Evolutionary conservation across 1,139 yeast genomes (phyloP), one percentile per base, ranked within the genome.

Genomic region (Geotrichum restrictum): DNA sequence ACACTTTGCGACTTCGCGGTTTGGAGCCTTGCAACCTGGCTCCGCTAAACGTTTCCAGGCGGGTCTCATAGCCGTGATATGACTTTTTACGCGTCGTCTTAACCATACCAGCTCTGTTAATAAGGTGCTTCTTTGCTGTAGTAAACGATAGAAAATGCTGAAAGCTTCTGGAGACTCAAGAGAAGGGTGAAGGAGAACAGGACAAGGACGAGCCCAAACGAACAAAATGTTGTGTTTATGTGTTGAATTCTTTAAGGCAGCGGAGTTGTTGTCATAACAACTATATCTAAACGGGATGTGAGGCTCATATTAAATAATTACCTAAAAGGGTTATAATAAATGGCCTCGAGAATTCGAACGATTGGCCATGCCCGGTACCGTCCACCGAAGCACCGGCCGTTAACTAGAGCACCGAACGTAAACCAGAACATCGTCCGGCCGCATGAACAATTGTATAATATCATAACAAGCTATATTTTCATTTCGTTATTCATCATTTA

Each of bases 11-110:
- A 38, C 61, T 57, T 24, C 60, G 57, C n/a, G 62, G 58, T 43
- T 57, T 61, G n/a, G 62, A 46, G 3, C 60, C 61, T 10, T 56
- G 48, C 3, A 61, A 44, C 37, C 54, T 57, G 13, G 62, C 57
- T 7, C 59, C 63, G 4, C 49, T 47, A 48, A 63, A 65, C 3
- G 66, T 63, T 36, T 59, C 64, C 49, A 62, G 52, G 3, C 69
- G 64, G 18, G 56, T 58, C 32, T 59, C 60, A 32, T 57, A 56
- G 48, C 64, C 57, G 45, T 53, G 53, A 27, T 46, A 48, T 13
- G 39, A 47, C 44, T 51, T 51, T 32, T 44, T 50, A 10, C 53
- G 41, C 18, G 48, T 45, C 11, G 52, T 37, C 42, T 42, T 49
- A 16, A 24, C 45, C 52, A 49, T 49, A 22, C 32, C 18, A 16